A percentile compares a stretch with the other conserved stretches of the same genome.
These are phyloP conservation scores for Asterophora parasitica DNA, from an alignment of 768 basidiomycete species.

Conservation along the genomic window DNA sequence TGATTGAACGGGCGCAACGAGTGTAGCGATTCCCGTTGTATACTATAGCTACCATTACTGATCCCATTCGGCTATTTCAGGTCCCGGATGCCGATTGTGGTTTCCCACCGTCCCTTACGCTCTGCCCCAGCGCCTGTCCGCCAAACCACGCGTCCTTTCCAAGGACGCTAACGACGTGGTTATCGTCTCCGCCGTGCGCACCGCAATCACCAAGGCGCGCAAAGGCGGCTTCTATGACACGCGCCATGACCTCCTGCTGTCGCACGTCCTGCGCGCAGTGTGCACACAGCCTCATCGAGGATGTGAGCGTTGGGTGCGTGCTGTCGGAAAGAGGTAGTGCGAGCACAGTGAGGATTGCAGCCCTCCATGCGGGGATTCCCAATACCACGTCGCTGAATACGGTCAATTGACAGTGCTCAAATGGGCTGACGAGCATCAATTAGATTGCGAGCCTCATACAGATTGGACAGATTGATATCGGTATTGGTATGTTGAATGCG, in stretches of 20 bases:
- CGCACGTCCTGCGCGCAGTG: slow-evolving; percentile 68
- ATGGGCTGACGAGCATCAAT: slow-evolving; percentile 77
- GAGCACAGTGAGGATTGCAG: slow-evolving; percentile 74
- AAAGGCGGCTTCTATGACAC: slow-evolving; percentile 94
- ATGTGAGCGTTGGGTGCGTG: slow-evolving; percentile 84
- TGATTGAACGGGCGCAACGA: no score
- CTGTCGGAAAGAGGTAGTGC: slow-evolving; percentile 86
- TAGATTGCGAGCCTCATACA: slow-evolving; percentile 79
- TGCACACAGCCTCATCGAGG: slow-evolving; percentile 74
- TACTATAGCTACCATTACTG: no score
- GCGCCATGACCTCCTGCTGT: slow-evolving; percentile 74
- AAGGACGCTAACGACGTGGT: slow-evolving; percentile 87
- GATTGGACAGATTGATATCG: slow-evolving; percentile 80
- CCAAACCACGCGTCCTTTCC: no score
- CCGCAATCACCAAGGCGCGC: no score
- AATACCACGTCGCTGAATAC: slow-evolving; percentile 70
- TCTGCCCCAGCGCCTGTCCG: slow-evolving; percentile 17
- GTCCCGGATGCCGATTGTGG: no score
- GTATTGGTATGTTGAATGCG: slow-evolving; percentile 58
- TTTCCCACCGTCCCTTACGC: background rate
- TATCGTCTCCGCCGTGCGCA: slow-evolving; percentile 82
- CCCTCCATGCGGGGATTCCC: no score
- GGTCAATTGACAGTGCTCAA: slow-evolving; percentile 88
- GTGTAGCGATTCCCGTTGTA: no score
- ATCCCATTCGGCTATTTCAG: no score